Evolutionary conservation across 139 green algal genomes (phyloP).

Genomic region (Picochlorum sp.): DNA sequence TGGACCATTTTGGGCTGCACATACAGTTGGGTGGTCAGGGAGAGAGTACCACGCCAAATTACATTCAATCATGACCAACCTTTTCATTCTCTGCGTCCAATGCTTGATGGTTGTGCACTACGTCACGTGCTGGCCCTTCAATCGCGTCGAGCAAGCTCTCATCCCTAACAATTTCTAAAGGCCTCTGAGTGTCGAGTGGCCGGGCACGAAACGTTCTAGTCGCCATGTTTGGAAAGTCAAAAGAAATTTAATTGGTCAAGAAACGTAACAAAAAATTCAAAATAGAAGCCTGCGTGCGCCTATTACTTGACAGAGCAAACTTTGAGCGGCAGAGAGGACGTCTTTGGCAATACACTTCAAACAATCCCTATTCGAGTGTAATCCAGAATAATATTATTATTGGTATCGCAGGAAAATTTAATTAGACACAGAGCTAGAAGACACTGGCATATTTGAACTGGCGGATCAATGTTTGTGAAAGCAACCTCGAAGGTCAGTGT

Average conservation of each 20-base stretch:
- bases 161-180: slow-evolving; percentile 66
- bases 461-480: not conserved
- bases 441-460: not conserved
- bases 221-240: not conserved
- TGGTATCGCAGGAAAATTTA: no score
- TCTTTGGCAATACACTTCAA: not conserved
- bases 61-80: slow-evolving; percentile 21
- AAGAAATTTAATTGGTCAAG: not conserved
- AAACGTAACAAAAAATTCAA: not conserved
- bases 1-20: not conserved
- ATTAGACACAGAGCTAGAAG: no score
- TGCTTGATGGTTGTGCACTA: slow-evolving; percentile 45
- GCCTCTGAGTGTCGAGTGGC: slow-evolving; percentile 61
- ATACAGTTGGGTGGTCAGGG: not conserved
- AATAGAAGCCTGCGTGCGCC: not conserved
- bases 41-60: not conserved
- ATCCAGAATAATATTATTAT: no score
- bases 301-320: not conserved
- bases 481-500: not conserved
- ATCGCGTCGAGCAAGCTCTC: slow-evolving; percentile 50
- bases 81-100: slow-evolving; percentile 54
- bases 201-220: slow-evolving; percentile 38
- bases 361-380: no score
- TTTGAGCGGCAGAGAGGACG: not conserved
- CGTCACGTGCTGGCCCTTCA: slow-evolving; percentile 36